Conservation (phyloP, 139 green algal species). For the Penium margaritaceum region DNA sequence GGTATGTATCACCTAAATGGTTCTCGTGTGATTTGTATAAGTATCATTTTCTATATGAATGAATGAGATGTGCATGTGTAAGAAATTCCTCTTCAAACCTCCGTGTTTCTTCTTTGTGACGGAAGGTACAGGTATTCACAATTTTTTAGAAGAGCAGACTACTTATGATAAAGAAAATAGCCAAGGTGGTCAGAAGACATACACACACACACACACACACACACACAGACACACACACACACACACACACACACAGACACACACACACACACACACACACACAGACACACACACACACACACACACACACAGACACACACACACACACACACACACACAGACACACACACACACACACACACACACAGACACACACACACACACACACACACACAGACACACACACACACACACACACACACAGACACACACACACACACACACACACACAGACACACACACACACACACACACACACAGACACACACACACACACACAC, state of each 20-base stretch:
- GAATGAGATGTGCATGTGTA: too few species aligned
- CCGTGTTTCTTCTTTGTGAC: too few species aligned
- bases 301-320: not conserved
- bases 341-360: conserved; percentile 1
- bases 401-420: conserved; percentile 1
- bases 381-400: not conserved
- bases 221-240: not conserved
- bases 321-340: not conserved
- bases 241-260: not conserved
- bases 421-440: not conserved
- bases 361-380: not conserved
- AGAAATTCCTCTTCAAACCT: too few species aligned
- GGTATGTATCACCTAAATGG: too few species aligned
- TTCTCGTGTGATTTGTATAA: too few species aligned
- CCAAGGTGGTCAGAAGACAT: not conserved
- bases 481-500: too few species aligned
- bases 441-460: too few species aligned
- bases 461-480: too few species aligned
- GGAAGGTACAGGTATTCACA: too few species aligned
- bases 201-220: conserved; percentile 1
- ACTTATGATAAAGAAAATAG: too few species aligned
- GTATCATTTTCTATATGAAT: too few species aligned
- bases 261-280: conserved; percentile 1
- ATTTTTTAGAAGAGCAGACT: too few species aligned
- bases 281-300: not conserved